phyloP scores from a whole-genome alignment of 106 monocot species.

The Apostasia shenzhenica region DNA sequence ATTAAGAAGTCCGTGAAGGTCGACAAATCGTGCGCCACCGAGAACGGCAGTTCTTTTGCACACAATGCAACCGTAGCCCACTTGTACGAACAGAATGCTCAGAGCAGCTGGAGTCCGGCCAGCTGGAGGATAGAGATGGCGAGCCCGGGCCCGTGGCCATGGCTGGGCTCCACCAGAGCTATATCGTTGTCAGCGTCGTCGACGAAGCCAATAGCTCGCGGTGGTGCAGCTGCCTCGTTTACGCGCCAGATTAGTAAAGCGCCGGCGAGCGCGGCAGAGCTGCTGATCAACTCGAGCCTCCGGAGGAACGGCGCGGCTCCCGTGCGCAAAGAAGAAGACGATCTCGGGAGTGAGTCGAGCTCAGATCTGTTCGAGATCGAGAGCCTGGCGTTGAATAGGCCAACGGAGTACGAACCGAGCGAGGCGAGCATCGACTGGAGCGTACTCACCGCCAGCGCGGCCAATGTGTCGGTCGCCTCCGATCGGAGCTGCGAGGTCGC shows the following conservation, averaged over 20 bases:
- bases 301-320: not conserved
- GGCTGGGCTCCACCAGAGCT: constrained; percentile 3
- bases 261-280: no score
- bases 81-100: not conserved
- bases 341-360: constrained; percentile 45
- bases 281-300: not conserved
- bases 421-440: constrained; percentile 77
- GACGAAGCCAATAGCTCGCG: not conserved
- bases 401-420: constrained; percentile 51
- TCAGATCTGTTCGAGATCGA: constrained; percentile 83
- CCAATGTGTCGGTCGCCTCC: constrained; percentile 29
- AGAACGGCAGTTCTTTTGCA: not conserved
- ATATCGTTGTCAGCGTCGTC: not conserved
- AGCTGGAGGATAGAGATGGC: constrained; percentile 1
- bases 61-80: not conserved
- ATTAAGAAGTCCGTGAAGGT: constrained; percentile 12
- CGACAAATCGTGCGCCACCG: not conserved
- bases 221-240: not conserved
- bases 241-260: not conserved
- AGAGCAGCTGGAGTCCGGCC: not conserved
- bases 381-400: constrained; percentile 23
- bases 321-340: constrained; percentile 9
- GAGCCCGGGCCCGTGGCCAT: not conserved
- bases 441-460: constrained; percentile 46
- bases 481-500: constrained; percentile 2